A percentile compares a stretch with the other conserved stretches of the same genome.
These are phyloP conservation scores for Lactarius akahatsu DNA, from an alignment of 768 basidiomycete species.

Conservation along the genomic window DNA sequence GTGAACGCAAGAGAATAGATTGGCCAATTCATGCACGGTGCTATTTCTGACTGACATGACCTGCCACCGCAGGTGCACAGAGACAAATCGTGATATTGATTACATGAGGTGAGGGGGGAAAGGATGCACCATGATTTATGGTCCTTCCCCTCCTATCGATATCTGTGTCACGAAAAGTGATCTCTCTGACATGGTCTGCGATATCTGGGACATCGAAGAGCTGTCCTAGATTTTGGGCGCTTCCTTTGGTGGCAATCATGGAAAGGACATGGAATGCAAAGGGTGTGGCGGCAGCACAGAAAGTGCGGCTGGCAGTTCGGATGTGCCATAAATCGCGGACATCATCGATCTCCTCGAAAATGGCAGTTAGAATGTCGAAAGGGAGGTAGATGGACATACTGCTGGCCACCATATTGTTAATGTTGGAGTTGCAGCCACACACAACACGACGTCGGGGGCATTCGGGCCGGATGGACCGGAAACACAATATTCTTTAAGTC, in stretches of 20 bases:
- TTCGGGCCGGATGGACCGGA: no score
- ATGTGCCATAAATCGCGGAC: neutral
- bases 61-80: neutral
- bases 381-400: neutral
- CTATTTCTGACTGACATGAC: neutral
- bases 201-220: neutral
- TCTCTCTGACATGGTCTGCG: neutral
- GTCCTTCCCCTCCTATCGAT: neutral
- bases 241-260: neutral
- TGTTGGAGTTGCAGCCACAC: no score
- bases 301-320: neutral
- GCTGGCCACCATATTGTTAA: no score
- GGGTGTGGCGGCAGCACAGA: neutral
- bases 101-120: neutral
- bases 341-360: neutral
- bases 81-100: neutral
- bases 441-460: no score
- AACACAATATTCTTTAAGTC: no score
- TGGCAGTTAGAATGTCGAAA: neutral
- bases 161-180: neutral
- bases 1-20: neutral
- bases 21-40: neutral
- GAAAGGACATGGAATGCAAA: conserved; percentile 2
- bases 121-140: neutral
- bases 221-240: neutral